Percentiles rank a stretch among this genome's conserved stretches.
Evolutionary conservation across 139 green algal genomes (phyloP).

Genomic region (Micractinium sp.): DNA sequence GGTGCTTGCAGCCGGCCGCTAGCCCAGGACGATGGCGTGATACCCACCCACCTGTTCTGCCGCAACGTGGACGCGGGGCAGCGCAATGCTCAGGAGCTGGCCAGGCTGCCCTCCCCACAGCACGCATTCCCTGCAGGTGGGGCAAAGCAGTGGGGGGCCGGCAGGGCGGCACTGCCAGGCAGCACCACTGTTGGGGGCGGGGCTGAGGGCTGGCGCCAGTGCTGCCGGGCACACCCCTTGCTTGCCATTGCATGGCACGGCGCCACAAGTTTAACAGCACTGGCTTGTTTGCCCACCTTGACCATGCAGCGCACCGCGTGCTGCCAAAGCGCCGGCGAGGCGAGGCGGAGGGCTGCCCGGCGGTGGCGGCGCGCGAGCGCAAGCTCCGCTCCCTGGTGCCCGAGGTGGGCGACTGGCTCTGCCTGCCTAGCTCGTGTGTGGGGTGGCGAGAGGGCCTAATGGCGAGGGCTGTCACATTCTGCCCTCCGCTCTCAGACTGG

Average conservation of each 20-base stretch:
- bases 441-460: background rate
- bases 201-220: background rate
- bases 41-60: slow-evolving; percentile 7
- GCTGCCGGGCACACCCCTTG: background rate
- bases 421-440: background rate
- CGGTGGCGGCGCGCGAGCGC: background rate
- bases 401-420: background rate
- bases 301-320: background rate
- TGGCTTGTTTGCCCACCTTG: background rate
- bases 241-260: too few species aligned
- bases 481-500: too few species aligned
- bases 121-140: background rate
- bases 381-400: background rate
- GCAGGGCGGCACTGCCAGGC: background rate
- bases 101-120: background rate
- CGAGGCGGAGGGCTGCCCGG: background rate
- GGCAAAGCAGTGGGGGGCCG: background rate
- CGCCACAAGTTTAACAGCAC: too few species aligned
- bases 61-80: background rate
- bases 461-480: background rate
- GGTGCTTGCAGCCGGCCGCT: background rate
- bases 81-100: background rate
- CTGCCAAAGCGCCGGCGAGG: background rate
- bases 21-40: background rate
- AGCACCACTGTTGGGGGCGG: background rate